phyloP scores from a whole-genome alignment of 1,284 basidiomycete genomes.

The Marasmius sp. region DNA sequence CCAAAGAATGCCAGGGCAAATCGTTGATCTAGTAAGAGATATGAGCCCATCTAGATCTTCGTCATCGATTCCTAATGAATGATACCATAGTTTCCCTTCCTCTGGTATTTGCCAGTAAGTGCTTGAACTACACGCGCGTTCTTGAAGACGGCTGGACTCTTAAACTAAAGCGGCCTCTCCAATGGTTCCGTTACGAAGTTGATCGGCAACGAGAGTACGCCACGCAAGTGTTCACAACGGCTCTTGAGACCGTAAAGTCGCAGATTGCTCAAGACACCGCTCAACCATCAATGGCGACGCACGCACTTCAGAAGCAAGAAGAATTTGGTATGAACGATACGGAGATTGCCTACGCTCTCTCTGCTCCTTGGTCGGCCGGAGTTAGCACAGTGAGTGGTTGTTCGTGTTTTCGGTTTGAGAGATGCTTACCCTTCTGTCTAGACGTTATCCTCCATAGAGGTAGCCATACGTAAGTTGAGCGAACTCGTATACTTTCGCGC shows the following conservation, averaged over 20 bases:
- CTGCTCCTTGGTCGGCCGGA: conserved; percentile 29
- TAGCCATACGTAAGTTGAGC: conserved; percentile 21
- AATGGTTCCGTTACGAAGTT: conserved; percentile 31
- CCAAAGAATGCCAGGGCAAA: neutral
- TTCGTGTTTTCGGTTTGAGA: neutral
- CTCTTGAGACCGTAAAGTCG: conserved; percentile 24
- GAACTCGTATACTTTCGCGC: neutral
- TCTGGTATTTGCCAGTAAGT: neutral
- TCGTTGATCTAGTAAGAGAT: neutral
- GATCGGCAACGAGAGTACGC: conserved; percentile 23
- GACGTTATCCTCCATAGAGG: conserved; percentile 18
- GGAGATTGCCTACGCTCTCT: conserved; percentile 29
- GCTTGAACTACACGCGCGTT: neutral
- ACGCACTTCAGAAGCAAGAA: conserved; percentile 25
- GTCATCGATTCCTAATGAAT: neutral
- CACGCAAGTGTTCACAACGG: conserved; percentile 20
- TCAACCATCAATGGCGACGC: conserved; percentile 23
- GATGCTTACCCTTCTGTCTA: neutral
- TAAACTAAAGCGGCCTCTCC: conserved; percentile 22
- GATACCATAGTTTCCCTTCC: neutral
- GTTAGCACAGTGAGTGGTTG: conserved; percentile 25
- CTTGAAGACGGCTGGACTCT: neutral
- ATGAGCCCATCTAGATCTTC: neutral
- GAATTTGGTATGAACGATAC: conserved; percentile 27
- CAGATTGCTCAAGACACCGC: conserved; percentile 23